These are phyloP conservation scores for Calonectria honghensis DNA, from an alignment of 2,329 filamentous ascomycete genomes.

Conservation along the genomic window DNA sequence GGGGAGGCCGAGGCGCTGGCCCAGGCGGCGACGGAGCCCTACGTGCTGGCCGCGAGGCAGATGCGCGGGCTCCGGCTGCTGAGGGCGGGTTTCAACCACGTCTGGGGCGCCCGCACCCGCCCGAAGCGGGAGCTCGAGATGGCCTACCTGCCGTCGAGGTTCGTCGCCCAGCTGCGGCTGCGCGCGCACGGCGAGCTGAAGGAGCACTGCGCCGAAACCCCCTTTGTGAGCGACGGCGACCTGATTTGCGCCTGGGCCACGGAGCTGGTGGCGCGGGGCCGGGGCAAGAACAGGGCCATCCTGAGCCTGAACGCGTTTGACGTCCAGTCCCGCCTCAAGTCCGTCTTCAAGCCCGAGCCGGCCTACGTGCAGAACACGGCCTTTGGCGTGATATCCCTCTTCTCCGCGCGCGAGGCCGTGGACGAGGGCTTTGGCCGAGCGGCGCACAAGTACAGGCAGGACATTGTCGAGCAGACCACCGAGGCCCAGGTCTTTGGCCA, in stretches of 20 bases:
- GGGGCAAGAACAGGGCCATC: not conserved
- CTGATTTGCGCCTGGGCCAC: slow-evolving; percentile 24
- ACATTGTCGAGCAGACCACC: slow-evolving; percentile 7
- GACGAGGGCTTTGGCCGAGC: not conserved
- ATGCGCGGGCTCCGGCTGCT: slow-evolving; percentile 16
- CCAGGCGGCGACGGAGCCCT: not conserved
- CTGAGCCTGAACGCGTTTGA: not conserved
- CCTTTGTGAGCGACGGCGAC: slow-evolving; percentile 29
- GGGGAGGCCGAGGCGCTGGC: not conserved
- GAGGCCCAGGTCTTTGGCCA: slow-evolving; percentile 2
- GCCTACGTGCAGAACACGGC: slow-evolving; percentile 27
- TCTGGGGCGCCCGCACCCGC: not conserved
- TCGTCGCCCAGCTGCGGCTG: not conserved
- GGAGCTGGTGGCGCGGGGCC: not conserved
- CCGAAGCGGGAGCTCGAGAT: not conserved
- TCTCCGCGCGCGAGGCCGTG: not conserved
- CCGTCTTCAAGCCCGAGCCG: not conserved
- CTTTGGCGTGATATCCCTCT: not conserved
- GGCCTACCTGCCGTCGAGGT: not conserved
- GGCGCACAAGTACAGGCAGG: not conserved
- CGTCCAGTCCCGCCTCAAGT: not conserved
- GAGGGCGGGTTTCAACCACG: not conserved
- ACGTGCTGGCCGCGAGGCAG: not conserved
- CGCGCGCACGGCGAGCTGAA: not conserved
- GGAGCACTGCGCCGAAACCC: not conserved